Evolutionary conservation across 1,139 yeast genomes (phyloP).

Genomic region (Saccharomyces pastorianus): DNA sequence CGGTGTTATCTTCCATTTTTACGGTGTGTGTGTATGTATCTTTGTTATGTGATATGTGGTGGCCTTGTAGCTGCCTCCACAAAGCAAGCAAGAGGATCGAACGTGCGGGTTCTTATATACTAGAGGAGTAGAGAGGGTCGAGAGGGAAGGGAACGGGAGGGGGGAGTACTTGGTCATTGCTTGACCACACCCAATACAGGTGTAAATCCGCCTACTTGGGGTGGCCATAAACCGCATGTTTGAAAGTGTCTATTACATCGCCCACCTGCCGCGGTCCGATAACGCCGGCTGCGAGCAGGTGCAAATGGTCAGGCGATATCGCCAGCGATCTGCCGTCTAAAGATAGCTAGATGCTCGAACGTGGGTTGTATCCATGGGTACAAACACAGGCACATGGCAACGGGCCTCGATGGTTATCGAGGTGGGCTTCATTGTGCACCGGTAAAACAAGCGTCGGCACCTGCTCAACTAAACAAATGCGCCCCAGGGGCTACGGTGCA

Average conservation of each 20-base stretch:
- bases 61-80: background rate
- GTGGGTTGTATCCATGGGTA: background rate
- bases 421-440: background rate
- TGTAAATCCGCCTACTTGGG: background rate
- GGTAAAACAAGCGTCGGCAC: background rate
- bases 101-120: background rate
- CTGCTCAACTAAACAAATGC: background rate
- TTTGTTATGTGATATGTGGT: background rate
- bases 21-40: background rate
- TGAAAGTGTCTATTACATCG: background rate
- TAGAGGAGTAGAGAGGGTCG: too few relatives aligned
- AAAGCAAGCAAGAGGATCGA: background rate
- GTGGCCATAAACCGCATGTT: background rate
- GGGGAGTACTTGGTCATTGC: background rate
- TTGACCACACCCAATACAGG: background rate
- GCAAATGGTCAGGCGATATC: background rate
- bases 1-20: background rate
- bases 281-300: conserved; percentile 1
- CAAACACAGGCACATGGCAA: background rate
- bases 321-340: background rate
- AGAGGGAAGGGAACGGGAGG: too few relatives aligned
- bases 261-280: background rate
- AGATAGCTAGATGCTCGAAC: background rate
- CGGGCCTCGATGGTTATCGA: background rate
- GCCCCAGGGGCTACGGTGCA: background rate